Percentiles rank a stretch among this genome's conserved stretches.
These are phyloP conservation scores for Solanum rostratum DNA, from an alignment of 257 asterid genomes.

Conservation along the genomic window DNA sequence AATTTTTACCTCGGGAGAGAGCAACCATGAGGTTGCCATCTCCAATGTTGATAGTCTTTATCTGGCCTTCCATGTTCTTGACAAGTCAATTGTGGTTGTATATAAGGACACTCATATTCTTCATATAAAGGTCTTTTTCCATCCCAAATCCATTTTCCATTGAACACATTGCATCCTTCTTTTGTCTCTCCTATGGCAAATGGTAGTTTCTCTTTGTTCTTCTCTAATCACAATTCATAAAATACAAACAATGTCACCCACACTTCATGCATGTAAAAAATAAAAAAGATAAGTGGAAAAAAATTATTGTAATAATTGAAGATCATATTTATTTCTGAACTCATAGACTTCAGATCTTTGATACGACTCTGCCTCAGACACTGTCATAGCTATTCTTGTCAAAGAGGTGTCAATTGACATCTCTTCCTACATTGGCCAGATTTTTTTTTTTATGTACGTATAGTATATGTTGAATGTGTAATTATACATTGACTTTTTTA, in stretches of 20 bases:
- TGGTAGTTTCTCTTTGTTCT: slow-evolving; percentile 12
- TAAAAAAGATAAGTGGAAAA: background rate
- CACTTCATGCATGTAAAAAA: background rate
- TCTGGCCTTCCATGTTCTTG: slow-evolving; percentile 86
- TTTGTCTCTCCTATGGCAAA: slow-evolving; percentile 18
- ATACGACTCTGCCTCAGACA: background rate
- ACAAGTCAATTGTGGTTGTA: slow-evolving; percentile 88
- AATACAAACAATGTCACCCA: background rate
- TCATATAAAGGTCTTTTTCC: slow-evolving; percentile 65
- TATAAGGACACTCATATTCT: slow-evolving; percentile 81
- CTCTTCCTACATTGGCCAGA: no score
- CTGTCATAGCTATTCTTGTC: background rate
- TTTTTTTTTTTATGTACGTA: no score
- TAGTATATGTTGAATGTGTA: background rate
- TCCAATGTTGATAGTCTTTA: slow-evolving; percentile 63
- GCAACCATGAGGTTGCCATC: slow-evolving; percentile 91
- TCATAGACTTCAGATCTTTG: background rate
- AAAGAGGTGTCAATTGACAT: background rate
- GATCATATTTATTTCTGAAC: background rate
- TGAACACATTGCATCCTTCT: slow-evolving; percentile 37
- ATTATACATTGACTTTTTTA: no score
- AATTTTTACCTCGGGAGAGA: slow-evolving; percentile 54
- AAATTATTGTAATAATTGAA: no score
- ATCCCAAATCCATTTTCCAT: slow-evolving; percentile 63
- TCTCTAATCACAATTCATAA: slow-evolving; percentile 2